phyloP scores from a whole-genome alignment of 2,329 filamentous ascomycete species.

The Emydomyces testavorans region DNA sequence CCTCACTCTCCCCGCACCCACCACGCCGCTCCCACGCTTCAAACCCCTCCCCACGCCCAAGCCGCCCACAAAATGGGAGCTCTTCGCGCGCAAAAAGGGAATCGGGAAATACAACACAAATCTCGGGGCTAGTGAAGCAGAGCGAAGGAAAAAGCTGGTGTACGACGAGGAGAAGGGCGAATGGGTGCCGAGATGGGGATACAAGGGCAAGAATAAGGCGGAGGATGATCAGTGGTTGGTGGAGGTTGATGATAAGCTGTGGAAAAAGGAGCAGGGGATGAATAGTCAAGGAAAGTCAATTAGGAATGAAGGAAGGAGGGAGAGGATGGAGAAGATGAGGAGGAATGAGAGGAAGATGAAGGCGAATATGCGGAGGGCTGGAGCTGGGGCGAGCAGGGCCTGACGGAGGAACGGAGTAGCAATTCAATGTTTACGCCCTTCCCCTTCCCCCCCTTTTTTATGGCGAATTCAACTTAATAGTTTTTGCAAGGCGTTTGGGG shows the following conservation, averaged over 20 bases:
- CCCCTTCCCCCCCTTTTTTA: conserved; percentile 4
- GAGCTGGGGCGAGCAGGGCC: conserved; percentile 1
- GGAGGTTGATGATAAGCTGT: conserved; percentile 71
- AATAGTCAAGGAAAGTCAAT: conserved; percentile 51
- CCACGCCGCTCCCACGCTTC: conserved; percentile 70
- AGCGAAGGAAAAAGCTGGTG: conserved; percentile 55
- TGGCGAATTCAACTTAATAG: not conserved
- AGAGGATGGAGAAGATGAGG: conserved; percentile 55
- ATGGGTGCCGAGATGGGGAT: conserved; percentile 93
- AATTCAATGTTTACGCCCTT: too few relatives aligned
- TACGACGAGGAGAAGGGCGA: conserved; percentile 76
- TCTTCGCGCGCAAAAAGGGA: conserved; percentile 92
- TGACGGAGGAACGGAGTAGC: not conserved
- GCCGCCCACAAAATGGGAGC: conserved; percentile 84
- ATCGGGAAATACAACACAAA: conserved; percentile 71
- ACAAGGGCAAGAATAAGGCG: conserved; percentile 78
- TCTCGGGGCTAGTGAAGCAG: conserved; percentile 47
- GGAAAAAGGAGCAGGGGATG: conserved; percentile 52
- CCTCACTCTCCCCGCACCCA: conserved; percentile 59
- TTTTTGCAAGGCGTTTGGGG: conserved; percentile 7
- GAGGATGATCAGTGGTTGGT: conserved; percentile 79
- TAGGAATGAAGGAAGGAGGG: conserved; percentile 54
- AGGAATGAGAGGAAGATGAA: conserved; percentile 55
- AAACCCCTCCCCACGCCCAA: conserved; percentile 78
- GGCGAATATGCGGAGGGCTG: conserved; percentile 48